Evolutionary conservation across 768 basidiomycete genomes (phyloP).

Genomic region (Trametes cingulata): DNA sequence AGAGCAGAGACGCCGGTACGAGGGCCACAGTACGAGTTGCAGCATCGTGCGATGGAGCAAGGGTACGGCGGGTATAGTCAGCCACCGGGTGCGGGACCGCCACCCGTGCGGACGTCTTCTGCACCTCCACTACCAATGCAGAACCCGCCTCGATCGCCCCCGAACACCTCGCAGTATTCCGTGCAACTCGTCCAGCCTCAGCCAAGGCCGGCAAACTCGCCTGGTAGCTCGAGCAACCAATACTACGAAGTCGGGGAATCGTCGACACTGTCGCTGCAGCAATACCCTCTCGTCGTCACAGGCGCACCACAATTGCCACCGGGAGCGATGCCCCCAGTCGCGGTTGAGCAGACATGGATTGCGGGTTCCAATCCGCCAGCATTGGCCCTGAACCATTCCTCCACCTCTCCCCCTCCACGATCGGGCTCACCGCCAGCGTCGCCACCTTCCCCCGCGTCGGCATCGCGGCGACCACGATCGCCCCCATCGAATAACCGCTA

Average conservation of each 20-base stretch:
- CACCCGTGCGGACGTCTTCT: constrained; percentile 23
- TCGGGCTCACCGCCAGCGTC: constrained; percentile 28
- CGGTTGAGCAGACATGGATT: constrained; percentile 32
- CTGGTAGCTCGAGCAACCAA: constrained; percentile 20
- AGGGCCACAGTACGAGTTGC: constrained; percentile 92
- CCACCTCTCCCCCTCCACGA: constrained; percentile 39
- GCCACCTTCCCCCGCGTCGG: constrained; percentile 33
- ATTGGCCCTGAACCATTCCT: constrained; percentile 30
- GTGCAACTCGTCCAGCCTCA: constrained; percentile 33
- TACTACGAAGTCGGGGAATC: constrained; percentile 37
- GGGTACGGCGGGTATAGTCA: constrained; percentile 54
- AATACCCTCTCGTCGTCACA: constrained; percentile 28
- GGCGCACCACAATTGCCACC: constrained; percentile 52
- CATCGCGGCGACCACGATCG: constrained; percentile 50
- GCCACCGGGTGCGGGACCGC: constrained; percentile 9
- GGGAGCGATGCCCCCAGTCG: constrained; percentile 61
- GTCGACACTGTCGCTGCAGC: constrained; percentile 33
- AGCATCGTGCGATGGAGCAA: constrained; percentile 90
- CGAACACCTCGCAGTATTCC: constrained; percentile 22
- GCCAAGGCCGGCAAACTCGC: constrained; percentile 32
- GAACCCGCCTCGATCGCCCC: constrained; percentile 5
- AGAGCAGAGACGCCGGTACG: constrained; percentile 85
- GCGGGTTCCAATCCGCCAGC: constrained; percentile 35
- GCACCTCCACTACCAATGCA: constrained; percentile 27
- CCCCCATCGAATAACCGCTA: constrained; percentile 50